A percentile compares a stretch with the other conserved stretches of the same genome.
Conservation (phyloP, 257 asterid species). For the Verbena officinalis region DNA sequence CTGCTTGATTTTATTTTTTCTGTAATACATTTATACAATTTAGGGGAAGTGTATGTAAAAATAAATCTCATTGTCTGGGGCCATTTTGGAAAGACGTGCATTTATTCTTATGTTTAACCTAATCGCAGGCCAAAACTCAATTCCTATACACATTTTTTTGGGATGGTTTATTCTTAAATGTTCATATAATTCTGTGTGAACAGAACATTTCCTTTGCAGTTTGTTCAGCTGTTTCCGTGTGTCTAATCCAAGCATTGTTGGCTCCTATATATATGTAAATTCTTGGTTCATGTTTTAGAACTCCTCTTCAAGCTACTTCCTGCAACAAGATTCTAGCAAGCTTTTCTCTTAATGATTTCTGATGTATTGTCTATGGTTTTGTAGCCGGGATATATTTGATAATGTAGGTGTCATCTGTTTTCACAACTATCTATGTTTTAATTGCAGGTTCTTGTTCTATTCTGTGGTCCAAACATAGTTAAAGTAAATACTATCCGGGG, state of each 20-base stretch:
- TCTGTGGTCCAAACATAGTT: slow-evolving; percentile 49
- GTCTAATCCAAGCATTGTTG: no score
- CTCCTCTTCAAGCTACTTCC: slow-evolving; percentile 3
- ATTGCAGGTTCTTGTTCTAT: slow-evolving; percentile 66
- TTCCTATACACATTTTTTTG: not conserved
- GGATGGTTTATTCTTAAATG: not conserved
- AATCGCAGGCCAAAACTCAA: not conserved
- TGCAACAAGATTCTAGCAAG: not conserved
- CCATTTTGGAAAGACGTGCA: no score
- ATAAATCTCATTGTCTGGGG: no score
- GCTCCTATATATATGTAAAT: not conserved
- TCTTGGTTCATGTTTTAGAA: not conserved
- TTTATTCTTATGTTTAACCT: no score
- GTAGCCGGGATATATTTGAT: slow-evolving; percentile 4
- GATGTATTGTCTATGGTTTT: no score
- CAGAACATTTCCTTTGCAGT: not conserved
- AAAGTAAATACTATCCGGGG: slow-evolving; percentile 61
- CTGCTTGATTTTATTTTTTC: no score
- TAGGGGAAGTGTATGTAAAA: no score
- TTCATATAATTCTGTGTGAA: not conserved
- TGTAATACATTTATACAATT: no score
- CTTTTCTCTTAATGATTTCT: no score
- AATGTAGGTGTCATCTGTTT: no score
- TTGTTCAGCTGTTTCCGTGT: no score
- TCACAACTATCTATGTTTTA: no score